Evolutionary conservation across 177 flowering plant genomes (phyloP), one percentile per base, ranked within the genome.

Genomic region (Tripterygium wilfordii): DNA sequence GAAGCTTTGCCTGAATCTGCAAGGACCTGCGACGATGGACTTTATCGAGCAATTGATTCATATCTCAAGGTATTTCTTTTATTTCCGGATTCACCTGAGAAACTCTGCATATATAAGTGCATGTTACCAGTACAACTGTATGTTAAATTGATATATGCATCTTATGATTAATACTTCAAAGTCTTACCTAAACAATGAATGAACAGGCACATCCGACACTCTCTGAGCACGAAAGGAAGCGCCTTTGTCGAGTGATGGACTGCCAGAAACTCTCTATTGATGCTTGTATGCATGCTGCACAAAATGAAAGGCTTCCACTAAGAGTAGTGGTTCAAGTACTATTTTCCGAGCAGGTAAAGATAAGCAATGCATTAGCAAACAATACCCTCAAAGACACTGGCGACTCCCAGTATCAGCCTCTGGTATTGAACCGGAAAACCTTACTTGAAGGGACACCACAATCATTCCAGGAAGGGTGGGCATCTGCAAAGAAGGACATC

Each of bases 211-310:
- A 94, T 64, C 97, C 96, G 32, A 75, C 84, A 21, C 85, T 94
- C 4, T 65, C 96, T 0, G 96, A 94, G 73, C 95, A 87, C 26
- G 99, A 94, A 61, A 72, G 99, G 54, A 94, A 94, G 74, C 60
- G 95, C n/a, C 72, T 92, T 0, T 92, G 98, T 53, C 76, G 98
- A 0, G 90, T 92, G 49, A 83, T 92, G 96, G 96, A 92, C 58
- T 88, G 94, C 75, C 94, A 92, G 49, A 92, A 92, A 65, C 96
- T 92, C 32, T 92, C 98, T 0, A 72, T 88, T 10, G 96, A 92
- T 54, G 98, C 98, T 25, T 88, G 98, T 70, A 75, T 83, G 94
- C 96, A 92, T 38, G 98, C 96, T 21, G 96, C 95, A 0, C 98
- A 88, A 53, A 92, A 92, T 36, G 98, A 92, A 48, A 60, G 96